phyloP scores from a whole-genome alignment of 176 grass and related monocot species.

The Hordeum marinum region DNA sequence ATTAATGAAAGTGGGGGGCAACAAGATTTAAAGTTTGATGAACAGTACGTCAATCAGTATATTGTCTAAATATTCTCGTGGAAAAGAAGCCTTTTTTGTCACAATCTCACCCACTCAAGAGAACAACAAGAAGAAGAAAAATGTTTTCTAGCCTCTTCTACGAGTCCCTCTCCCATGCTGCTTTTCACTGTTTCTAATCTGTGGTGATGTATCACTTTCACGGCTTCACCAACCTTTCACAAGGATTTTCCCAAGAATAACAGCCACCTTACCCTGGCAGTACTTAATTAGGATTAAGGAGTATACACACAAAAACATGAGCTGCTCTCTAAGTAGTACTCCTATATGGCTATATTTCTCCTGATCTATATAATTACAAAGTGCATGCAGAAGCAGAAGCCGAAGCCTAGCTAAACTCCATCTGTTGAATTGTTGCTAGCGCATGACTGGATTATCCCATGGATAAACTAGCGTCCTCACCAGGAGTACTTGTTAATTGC shows the following conservation, averaged over 20 bases:
- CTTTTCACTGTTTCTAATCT: conserved; percentile 9
- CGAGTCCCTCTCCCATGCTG: too few relatives aligned
- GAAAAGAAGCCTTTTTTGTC: too few relatives aligned
- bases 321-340: not conserved
- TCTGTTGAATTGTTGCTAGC: not conserved
- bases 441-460: not conserved
- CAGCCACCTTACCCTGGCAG: not conserved
- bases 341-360: too few relatives aligned
- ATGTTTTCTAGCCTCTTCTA: not conserved
- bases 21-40: too few relatives aligned
- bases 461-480: not conserved
- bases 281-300: not conserved
- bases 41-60: not conserved
- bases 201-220: conserved; percentile 4
- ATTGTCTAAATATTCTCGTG: not conserved
- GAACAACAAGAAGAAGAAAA: too few relatives aligned
- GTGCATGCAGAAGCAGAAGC: not conserved
- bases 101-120: too few relatives aligned
- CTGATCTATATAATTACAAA: not conserved
- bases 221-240: not conserved
- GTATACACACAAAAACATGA: not conserved
- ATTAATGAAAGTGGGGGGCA: too few relatives aligned
- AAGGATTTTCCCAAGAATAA: not conserved
- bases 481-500: not conserved
- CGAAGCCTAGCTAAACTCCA: not conserved